Evolutionary conservation across 495 filamentous ascomycete species (phyloP).

Genomic region (Hypoxylon lienhwacheense): DNA sequence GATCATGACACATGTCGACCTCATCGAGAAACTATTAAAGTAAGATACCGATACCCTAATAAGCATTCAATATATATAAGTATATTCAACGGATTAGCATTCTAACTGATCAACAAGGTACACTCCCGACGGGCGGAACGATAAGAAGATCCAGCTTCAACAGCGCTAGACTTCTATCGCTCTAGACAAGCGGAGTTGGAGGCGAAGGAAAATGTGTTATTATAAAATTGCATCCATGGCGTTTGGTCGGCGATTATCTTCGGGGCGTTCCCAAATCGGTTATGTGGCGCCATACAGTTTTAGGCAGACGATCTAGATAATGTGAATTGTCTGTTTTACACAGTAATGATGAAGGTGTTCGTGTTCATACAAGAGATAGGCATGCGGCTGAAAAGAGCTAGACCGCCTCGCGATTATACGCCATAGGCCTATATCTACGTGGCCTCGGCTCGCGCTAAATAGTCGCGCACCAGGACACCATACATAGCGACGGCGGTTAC

Average conservation of each 20-base stretch:
- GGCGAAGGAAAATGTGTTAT: constrained; percentile 6
- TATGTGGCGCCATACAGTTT: constrained; percentile 1
- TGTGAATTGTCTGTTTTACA: constrained; percentile 11
- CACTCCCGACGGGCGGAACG: constrained; percentile 56
- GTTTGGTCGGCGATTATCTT: constrained; percentile 30
- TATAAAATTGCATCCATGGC: constrained; percentile 35
- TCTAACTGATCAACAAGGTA: constrained; percentile 43
- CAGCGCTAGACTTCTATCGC: constrained; percentile 3
- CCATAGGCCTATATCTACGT: neutral
- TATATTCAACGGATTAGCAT: no score
- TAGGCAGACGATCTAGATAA: constrained; percentile 13
- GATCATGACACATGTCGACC: constrained; percentile 99
- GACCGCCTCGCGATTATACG: constrained; percentile 8
- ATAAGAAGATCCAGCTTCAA: constrained; percentile 50
- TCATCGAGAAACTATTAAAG: constrained; percentile 98
- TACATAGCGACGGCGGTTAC: constrained; percentile 2
- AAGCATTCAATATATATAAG: neutral
- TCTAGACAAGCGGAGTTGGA: constrained; percentile 3
- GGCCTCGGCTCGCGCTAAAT: constrained; percentile 10
- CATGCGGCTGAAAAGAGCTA: constrained; percentile 3
- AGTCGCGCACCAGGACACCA: constrained; percentile 9
- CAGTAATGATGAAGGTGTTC: neutral
- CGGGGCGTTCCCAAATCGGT: constrained; percentile 26
- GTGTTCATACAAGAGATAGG: constrained; percentile 1
- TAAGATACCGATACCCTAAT: constrained; percentile 47